Conservation (phyloP, 352 stramenopile genomes). For the Phytophthora rubi region DNA sequence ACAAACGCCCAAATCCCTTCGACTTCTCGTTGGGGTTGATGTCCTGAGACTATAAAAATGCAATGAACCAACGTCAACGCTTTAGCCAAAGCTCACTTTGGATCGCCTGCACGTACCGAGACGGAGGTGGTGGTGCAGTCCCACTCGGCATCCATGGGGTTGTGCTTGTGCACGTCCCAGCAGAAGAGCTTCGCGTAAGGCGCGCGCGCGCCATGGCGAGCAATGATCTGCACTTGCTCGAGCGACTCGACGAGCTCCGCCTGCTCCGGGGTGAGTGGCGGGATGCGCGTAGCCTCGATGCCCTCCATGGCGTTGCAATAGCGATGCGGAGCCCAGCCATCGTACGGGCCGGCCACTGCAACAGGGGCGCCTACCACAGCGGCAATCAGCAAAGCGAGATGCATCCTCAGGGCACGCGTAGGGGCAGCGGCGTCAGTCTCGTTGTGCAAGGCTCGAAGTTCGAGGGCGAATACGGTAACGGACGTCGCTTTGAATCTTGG, state of each 20-base stretch:
- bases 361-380: constrained; percentile 17
- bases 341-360: constrained; percentile 50
- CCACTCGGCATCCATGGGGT: constrained; percentile 80
- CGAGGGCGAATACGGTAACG: background rate
- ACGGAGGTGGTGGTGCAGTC: constrained; percentile 76
- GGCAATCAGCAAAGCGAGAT: constrained; percentile 32
- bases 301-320: constrained; percentile 81
- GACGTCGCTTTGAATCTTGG: constrained; percentile 24
- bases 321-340: constrained; percentile 78
- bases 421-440: constrained; percentile 6
- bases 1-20: constrained; percentile 74
- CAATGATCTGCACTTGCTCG: constrained; percentile 86
- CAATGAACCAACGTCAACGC: constrained; percentile 1
- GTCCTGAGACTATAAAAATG: constrained; percentile 67
- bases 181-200: constrained; percentile 81
- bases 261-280: constrained; percentile 65
- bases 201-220: constrained; percentile 74
- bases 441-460: constrained; percentile 4
- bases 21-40: constrained; percentile 54
- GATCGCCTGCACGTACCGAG: constrained; percentile 50
- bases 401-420: constrained; percentile 23
- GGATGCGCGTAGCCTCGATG: constrained; percentile 68
- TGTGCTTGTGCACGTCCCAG: constrained; percentile 72
- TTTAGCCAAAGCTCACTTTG: background rate
- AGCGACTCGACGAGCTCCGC: constrained; percentile 67